A percentile compares a stretch with the other conserved stretches of the same genome.
Evolutionary conservation across 176 grass and related monocot species (phyloP).

Genomic region (Aegilops sharonensis): DNA sequence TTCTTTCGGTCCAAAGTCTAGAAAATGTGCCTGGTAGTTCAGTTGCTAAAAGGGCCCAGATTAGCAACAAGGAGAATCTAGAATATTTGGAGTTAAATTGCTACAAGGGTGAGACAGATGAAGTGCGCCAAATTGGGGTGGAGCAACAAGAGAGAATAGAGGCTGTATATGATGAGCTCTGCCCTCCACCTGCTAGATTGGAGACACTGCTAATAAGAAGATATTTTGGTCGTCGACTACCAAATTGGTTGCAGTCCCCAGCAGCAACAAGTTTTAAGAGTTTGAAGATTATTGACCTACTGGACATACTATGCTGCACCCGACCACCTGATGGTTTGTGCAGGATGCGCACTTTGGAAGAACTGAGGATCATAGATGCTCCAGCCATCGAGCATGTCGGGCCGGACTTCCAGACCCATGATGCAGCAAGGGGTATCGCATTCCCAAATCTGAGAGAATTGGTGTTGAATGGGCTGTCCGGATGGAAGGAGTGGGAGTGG

Average conservation of each 20-base stretch:
- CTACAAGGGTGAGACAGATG: too few species aligned
- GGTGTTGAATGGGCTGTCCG: rapidly evolving
- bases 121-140: background rate
- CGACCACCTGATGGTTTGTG: background rate
- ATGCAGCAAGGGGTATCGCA: background rate
- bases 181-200: background rate
- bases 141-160: background rate
- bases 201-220: background rate
- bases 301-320: background rate
- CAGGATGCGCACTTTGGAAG: background rate
- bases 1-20: background rate
- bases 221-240: slow-evolving; percentile 12
- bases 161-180: too few species aligned
- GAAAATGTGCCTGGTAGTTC: background rate
- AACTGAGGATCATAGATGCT: rapidly evolving
- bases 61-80: background rate
- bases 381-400: background rate
- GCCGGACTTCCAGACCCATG: background rate
- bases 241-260: background rate
- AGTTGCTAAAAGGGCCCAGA: background rate
- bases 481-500: slow-evolving; percentile 27
- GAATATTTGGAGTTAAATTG: background rate
- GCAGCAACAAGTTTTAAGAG: background rate
- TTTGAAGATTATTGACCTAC: background rate
- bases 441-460: background rate